Evolutionary conservation across 495 filamentous ascomycete species (phyloP).

Genomic region (Penicillium goetzii): DNA sequence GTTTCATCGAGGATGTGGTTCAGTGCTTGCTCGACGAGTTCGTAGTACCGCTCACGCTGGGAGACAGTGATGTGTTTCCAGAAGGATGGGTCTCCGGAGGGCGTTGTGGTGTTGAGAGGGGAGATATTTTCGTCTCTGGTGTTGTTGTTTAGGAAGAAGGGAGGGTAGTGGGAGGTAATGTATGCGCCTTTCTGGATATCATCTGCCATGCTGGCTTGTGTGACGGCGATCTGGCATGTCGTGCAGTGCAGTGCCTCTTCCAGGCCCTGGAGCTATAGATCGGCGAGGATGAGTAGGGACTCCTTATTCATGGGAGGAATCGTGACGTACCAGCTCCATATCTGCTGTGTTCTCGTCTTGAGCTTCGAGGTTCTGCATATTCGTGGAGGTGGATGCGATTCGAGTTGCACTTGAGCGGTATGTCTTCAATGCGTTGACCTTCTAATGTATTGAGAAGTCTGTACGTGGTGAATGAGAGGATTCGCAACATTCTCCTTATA

Average conservation of each 20-base stretch:
- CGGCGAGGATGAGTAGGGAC: neutral
- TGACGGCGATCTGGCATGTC: slow-evolving; percentile 29
- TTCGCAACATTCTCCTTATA: slow-evolving; percentile 7
- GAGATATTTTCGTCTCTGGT: slow-evolving; percentile 24
- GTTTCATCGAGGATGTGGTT: slow-evolving; percentile 9
- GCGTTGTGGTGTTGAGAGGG: slow-evolving; percentile 11
- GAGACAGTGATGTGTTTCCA: slow-evolving; percentile 26
- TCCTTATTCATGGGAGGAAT: neutral
- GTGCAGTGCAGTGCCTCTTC: slow-evolving; percentile 40
- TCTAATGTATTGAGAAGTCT: neutral
- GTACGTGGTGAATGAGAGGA: neutral
- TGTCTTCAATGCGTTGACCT: neutral
- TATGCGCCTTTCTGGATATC: slow-evolving; percentile 33
- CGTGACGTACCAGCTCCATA: slow-evolving; percentile 12
- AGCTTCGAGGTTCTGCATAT: neutral
- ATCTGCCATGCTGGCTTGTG: slow-evolving; percentile 24
- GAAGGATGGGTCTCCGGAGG: slow-evolving; percentile 14
- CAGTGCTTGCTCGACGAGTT: slow-evolving; percentile 17
- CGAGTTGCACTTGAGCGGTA: neutral
- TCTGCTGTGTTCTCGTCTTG: slow-evolving; percentile 12
- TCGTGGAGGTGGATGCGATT: neutral
- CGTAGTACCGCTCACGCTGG: slow-evolving; percentile 31
- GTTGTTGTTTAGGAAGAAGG: slow-evolving; percentile 27
- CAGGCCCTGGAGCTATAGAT: slow-evolving; percentile 23
- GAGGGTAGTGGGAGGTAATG: slow-evolving; percentile 28